Percentiles rank a stretch among this genome's conserved stretches.
phyloP scores from a whole-genome alignment of 164 flowering plant genomes.

The Tetrastigma voinierianum region DNA sequence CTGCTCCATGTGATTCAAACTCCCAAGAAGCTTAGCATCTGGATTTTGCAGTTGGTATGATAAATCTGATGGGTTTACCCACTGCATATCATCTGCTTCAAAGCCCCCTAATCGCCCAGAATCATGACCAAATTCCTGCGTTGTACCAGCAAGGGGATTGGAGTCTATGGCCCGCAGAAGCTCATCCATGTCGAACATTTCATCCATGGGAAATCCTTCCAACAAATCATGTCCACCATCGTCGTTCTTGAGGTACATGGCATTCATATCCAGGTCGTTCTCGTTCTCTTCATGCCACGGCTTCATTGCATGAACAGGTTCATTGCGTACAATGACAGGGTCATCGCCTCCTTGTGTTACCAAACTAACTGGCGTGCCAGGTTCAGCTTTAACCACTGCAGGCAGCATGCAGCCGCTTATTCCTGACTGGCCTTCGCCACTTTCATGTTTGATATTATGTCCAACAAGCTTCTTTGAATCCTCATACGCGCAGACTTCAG shows the following conservation, averaged over 20 bases:
- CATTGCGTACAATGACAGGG: too few relatives aligned
- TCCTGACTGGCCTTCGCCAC: conserved; percentile 11
- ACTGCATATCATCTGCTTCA: background rate
- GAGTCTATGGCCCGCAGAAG: conserved; percentile 17
- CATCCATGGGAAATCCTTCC: conserved; percentile 27
- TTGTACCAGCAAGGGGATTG: background rate
- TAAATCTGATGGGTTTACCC: conserved; percentile 20
- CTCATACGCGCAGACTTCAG: conserved; percentile 27
- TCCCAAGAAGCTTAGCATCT: conserved; percentile 41
- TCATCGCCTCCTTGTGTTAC: too few relatives aligned
- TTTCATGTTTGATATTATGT: background rate
- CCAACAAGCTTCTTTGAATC: conserved; percentile 9
- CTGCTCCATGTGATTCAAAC: conserved; percentile 38
- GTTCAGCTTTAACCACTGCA: background rate
- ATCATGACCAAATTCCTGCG: background rate
- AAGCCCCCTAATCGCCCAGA: background rate
- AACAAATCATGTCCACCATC: conserved; percentile 1
- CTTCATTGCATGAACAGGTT: background rate
- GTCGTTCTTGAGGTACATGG: background rate
- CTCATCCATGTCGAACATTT: conserved; percentile 53
- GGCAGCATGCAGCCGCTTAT: background rate
- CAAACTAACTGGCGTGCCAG: background rate
- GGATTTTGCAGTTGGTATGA: conserved; percentile 38
- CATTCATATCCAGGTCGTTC: too few relatives aligned
- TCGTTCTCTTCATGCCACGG: conserved; percentile 20